Conservation (phyloP, 2,329 filamentous ascomycete genomes). For the Chrysosporium queenslandicum region DNA sequence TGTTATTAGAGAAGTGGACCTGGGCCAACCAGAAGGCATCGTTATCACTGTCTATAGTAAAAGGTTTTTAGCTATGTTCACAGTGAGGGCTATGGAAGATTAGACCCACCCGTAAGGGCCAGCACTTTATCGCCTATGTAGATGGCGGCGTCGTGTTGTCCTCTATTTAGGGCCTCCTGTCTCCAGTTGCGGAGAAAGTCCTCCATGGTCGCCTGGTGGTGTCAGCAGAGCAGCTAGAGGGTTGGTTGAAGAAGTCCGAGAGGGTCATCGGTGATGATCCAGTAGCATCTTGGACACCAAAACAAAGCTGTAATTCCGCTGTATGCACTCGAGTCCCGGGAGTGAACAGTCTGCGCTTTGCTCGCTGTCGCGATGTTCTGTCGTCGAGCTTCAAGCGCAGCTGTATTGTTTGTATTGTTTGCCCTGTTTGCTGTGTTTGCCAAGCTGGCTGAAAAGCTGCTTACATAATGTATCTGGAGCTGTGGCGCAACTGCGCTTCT, state of each 20-base stretch:
- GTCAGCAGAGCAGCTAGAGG: too few relatives aligned
- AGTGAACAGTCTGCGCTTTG: too few relatives aligned
- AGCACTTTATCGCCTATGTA: constrained; percentile 96
- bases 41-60: constrained; percentile 71
- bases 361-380: too few relatives aligned
- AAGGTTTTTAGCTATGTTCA: background rate
- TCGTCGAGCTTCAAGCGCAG: background rate
- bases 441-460: background rate
- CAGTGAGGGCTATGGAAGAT: background rate
- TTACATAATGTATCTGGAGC: too few relatives aligned
- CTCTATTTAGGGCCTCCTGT: constrained; percentile 88
- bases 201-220: constrained; percentile 81
- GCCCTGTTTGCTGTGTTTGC: background rate
- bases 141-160: constrained; percentile 92
- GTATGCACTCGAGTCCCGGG: too few relatives aligned
- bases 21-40: constrained; percentile 98
- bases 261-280: too few relatives aligned
- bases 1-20: constrained; percentile 89
- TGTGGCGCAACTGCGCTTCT: too few relatives aligned
- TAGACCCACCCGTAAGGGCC: constrained; percentile 65
- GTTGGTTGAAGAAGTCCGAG: background rate
- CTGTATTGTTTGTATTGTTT: background rate
- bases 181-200: constrained; percentile 87
- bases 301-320: too few relatives aligned
- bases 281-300: too few relatives aligned